Percentiles rank a stretch among this genome's conserved stretches.
phyloP scores from a whole-genome alignment of 2,329 filamentous ascomycete species.

The Neonectria faginata region DNA sequence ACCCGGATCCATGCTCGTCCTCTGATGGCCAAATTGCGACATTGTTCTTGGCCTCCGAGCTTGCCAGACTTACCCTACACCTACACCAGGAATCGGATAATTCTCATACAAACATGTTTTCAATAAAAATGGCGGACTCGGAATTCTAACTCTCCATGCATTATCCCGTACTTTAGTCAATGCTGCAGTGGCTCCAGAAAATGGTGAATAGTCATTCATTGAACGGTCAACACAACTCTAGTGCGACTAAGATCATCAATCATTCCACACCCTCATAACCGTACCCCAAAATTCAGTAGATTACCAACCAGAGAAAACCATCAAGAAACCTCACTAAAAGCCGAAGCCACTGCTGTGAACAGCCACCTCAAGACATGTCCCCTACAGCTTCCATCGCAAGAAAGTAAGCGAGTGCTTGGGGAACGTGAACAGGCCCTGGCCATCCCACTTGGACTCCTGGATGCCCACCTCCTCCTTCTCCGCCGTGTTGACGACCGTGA shows the following conservation, averaged over 20 bases:
- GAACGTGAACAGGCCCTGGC: slow-evolving; percentile 72
- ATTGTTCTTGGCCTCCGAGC: not conserved
- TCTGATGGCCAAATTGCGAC: not conserved
- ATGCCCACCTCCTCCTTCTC: slow-evolving; percentile 69
- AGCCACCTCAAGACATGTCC: not conserved
- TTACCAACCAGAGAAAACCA: not conserved
- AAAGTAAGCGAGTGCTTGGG: slow-evolving; percentile 77
- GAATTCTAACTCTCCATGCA: not conserved
- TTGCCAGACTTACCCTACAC: not conserved
- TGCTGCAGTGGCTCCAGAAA: not conserved
- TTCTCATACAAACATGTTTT: not conserved
- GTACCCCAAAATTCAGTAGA: not conserved
- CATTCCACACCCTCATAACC: not conserved
- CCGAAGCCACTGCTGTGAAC: not conserved
- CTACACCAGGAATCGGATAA: not conserved
- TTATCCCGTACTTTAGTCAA: not conserved
- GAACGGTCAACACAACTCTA: not conserved
- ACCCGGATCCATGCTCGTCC: not conserved
- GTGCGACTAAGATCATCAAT: not conserved
- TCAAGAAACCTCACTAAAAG: not conserved
- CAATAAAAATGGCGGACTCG: not conserved
- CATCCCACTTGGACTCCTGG: slow-evolving; percentile 67
- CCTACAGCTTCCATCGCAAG: slow-evolving; percentile 66
- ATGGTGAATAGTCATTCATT: not conserved
- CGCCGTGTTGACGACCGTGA: slow-evolving; percentile 71